Base-by-base conservation (phyloP, 2,329 filamentous ascomycete genomes). In the Fusarium pseudonygamai region DNA sequence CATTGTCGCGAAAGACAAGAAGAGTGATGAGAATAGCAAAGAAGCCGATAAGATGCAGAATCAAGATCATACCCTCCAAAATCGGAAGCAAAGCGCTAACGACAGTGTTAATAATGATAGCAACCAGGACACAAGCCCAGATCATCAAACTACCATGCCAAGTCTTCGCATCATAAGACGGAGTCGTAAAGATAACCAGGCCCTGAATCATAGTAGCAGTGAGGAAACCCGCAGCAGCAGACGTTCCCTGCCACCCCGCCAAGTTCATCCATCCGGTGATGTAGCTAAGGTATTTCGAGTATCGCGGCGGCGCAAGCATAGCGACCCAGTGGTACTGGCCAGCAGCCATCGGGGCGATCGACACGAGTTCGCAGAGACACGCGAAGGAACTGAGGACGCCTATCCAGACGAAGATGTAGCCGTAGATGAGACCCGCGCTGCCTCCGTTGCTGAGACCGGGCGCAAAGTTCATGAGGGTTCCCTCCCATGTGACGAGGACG, bases 401-500 rank as follows among this genome's bases (percentile, higher is more conserved):
- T 24, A 80, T 74, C 85, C 85, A 88, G 24, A 86, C 84, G 52
- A 88, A 84, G 37, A 88, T 82, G 78, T 85, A 89, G 53, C 86
- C 85, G 71, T 87, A 88, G 15, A 88, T 77, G 12, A 87, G 78
- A 9, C 87, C 86, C 3, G 67, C 75, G 4, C 75, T 70, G 5
- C 77, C 77, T 7, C 77, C 77, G 24, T 78, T 78, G 7, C 63
- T 64, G 24, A 78, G 63, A 24, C 76, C 77, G 4, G 75, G 70
- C 3, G 77, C 72, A 26, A 78, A 78, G 61, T 76, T 73, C 75
- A 78, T 73, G 3, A 78, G 67, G 3, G 77, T 73, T 40, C 77
- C 77, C 34, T 78, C 77, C 77, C 77, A 78, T 28, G 77, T 78
- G 14, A 78, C 70, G 9, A 78, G 77, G 28, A 78, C 71, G 11